Evolutionary conservation across 164 flowering plant genomes (phyloP), one percentile per base, ranked within the genome.

Genomic region (Umbilicus rupestris): DNA sequence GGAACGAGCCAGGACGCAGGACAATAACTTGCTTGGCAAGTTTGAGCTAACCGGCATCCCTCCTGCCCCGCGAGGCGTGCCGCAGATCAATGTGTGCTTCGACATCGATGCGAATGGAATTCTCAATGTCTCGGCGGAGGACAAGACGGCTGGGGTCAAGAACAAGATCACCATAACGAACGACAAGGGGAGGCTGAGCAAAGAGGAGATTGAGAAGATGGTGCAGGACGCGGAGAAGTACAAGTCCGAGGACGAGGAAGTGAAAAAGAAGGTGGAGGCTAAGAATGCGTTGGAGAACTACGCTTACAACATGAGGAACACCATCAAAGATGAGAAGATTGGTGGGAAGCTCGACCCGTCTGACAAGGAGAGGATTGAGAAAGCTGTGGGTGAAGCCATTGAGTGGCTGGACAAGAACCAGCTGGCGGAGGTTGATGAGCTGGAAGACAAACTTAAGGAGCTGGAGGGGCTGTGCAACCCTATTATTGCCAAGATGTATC

Each of bases 281-380:
- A 52, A 52, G 16, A 52, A 52, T 12, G 59, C 59, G 2, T 3
- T 52, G 17, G 59, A 52, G 7, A 52, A 52, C 31, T 52, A 52
- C 16, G 59, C 59, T 7, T 52, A 55, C 60, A 55, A 55, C 33
- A 55, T 55, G 60, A 28, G 60, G 33, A 55, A 55, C 29, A 55
- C 33, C 1, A 68, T 71, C 63, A 66, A 30, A 55, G 76, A 74
- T 20, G 79, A 73, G 67, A 75, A 79, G 71, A 39, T 79, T 17
- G 73, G 64, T 0, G 75, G 74, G 50, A 79, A 73, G 39, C 42
- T 79, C 67, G 65, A 31, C 15, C 63, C 73, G 16, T 60, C 15
- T 0, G 82, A 79, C 26, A 79, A 79, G 75, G 35, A 73, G 69
- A 77, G 63, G 71, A 76, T 78, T 17, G 82, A 74, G 68, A 71